Conservation (phyloP, 2,329 filamentous ascomycete genomes). For the Epichloe coenophiala region DNA sequence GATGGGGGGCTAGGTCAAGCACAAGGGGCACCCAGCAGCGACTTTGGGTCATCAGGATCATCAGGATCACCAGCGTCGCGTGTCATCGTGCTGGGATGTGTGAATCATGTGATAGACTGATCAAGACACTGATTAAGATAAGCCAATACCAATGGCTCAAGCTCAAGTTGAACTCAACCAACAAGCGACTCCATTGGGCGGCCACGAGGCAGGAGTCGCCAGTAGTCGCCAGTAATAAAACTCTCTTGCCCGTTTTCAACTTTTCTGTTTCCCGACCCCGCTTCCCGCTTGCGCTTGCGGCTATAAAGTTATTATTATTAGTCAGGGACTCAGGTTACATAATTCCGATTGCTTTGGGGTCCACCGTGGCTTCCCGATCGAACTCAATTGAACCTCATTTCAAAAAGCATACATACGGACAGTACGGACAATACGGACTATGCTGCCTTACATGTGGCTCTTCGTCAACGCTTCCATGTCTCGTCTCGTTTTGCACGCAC, state of each 20-base stretch:
- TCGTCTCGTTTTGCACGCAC: neutral
- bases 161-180: too few relatives aligned
- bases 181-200: neutral
- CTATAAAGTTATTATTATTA: neutral
- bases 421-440: too few relatives aligned
- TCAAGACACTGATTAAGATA: too few relatives aligned
- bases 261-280: neutral
- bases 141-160: too few relatives aligned
- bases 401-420: neutral
- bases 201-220: conserved; percentile 1
- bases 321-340: neutral
- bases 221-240: neutral
- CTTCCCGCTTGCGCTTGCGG: conserved; percentile 3
- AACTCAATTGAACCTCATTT: conserved; percentile 2
- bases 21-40: too few relatives aligned
- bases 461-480: neutral
- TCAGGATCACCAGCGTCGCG: too few relatives aligned
- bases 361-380: conserved; percentile 1
- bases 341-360: neutral
- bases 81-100: neutral
- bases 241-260: conserved; percentile 1
- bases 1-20: neutral
- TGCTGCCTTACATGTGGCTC: neutral
- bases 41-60: too few relatives aligned
- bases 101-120: neutral